phyloP scores from a whole-genome alignment of 305 asterid species.

The Ajuga reptans region DNA sequence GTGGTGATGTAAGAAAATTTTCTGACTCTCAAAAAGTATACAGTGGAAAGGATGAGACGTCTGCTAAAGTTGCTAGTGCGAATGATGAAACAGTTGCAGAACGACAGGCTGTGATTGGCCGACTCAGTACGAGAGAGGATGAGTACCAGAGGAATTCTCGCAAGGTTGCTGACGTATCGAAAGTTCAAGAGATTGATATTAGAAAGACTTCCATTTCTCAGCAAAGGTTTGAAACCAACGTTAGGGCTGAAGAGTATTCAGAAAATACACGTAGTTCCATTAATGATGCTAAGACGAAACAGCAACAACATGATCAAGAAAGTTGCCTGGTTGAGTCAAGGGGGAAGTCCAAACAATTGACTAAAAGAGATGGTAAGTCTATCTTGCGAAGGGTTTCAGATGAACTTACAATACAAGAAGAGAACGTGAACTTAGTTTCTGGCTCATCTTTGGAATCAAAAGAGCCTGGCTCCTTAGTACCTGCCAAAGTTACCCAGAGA shows the following conservation, averaged over 20 bases:
- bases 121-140: constrained; percentile 36
- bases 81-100: constrained; percentile 36
- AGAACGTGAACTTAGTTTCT: constrained; percentile 26
- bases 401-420: constrained; percentile 35
- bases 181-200: constrained; percentile 41
- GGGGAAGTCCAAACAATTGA: constrained; percentile 33
- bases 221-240: constrained; percentile 35
- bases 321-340: constrained; percentile 35
- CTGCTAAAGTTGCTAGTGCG: constrained; percentile 31
- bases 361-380: constrained; percentile 28
- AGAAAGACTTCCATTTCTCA: constrained; percentile 35
- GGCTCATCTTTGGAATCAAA: constrained; percentile 33
- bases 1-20: constrained; percentile 28
- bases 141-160: constrained; percentile 36
- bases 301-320: constrained; percentile 30
- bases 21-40: constrained; percentile 33
- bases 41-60: constrained; percentile 30
- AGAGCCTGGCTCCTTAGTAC: constrained; percentile 24
- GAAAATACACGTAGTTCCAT: constrained; percentile 21
- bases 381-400: constrained; percentile 29
- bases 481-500: constrained; percentile 21
- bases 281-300: constrained; percentile 34
- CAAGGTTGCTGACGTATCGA: constrained; percentile 33
- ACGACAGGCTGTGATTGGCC: constrained; percentile 26
- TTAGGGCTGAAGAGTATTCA: constrained; percentile 35